Percentiles rank a stretch among this genome's conserved stretches.
Conservation (phyloP, 2,329 filamentous ascomycete species). For the Alternaria sp. region DNA sequence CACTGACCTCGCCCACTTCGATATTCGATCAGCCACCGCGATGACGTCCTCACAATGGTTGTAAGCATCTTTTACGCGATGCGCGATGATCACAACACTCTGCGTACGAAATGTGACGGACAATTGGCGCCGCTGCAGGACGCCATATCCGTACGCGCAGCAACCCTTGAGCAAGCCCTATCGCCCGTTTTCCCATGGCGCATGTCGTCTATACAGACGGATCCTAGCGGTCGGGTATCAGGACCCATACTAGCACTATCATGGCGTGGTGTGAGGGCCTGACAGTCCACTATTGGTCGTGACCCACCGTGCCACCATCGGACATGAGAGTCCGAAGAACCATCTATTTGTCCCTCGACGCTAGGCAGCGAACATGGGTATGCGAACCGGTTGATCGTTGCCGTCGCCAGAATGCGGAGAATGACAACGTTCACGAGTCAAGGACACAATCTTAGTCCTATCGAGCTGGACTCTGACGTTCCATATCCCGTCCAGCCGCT, state of each 20-base stretch:
- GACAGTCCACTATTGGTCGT: not conserved
- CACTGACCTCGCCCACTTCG: not conserved
- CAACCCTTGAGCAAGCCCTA: not conserved
- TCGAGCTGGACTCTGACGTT: constrained; percentile 1
- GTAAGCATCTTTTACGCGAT: not conserved
- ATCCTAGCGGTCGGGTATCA: not conserved
- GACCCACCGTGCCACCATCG: constrained; percentile 2
- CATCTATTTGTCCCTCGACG: not conserved
- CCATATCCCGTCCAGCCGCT: not conserved
- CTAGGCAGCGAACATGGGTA: not conserved
- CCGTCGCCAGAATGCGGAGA: not conserved
- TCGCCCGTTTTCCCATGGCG: not conserved
- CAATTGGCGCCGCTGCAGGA: not conserved
- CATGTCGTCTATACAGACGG: not conserved
- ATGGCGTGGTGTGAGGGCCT: not conserved
- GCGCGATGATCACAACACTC: too few relatives aligned
- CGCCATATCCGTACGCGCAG: not conserved
- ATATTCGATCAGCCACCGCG: not conserved
- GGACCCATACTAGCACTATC: not conserved
- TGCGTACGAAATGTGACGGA: not conserved
- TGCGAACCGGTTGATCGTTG: constrained; percentile 2
- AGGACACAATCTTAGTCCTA: constrained; percentile 2
- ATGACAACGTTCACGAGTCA: not conserved
- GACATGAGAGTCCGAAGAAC: constrained; percentile 7
- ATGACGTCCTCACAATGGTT: not conserved